Evolutionary conservation across 805 yeast genomes (phyloP), one percentile per base, ranked within the genome.

Genomic region (Suhomyces pyralidae): DNA sequence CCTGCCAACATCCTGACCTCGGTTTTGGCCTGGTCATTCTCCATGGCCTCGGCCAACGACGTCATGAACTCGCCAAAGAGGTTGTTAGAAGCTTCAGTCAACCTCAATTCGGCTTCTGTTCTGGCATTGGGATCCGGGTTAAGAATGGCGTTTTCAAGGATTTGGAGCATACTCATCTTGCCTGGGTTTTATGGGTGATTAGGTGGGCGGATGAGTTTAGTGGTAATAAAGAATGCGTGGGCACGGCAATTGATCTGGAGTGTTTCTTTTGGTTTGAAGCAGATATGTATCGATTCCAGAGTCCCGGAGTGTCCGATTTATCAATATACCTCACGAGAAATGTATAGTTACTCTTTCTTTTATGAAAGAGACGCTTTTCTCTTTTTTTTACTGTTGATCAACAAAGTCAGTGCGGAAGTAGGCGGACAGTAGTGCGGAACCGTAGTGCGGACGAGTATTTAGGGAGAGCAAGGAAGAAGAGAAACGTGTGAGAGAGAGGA

Each of bases 1-100:
- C 94, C 96, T 3, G 99, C 97, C 66, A 94, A 81, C 79, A 91
- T 89, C 64, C 98, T 81, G 46, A 91, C 94, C 71, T 93, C 97
- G 5, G 85, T 73, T 61, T 81, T 82, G 51, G 81, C 81, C 7
- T 73, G 65, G 44, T 82, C 86, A 64, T 85, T 84, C 22, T 85
- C 86, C 55, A 94, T 77, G 22, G 87, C 88, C 56, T 82, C 82
- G 38, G 89, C 83, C 67, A 92, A 80, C 61, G 83, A 74, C 42
- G 82, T 81, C 62, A 91, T 72, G 67, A 85, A 93, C 61, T 83
- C 85, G 44, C 82, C 84, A 75, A 89, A 93, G 70, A 89, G 86
- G 56, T 83, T 87, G 59, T 80, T 78, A 14, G 96, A 88, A 22
- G 90, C 81, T 48, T 80, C 79, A 59, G 78, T 77, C 62, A 93